A percentile compares a stretch with the other conserved stretches of the same genome.
phyloP scores from a whole-genome alignment of 2,329 filamentous ascomycete species.

The Onygenales sp. region DNA sequence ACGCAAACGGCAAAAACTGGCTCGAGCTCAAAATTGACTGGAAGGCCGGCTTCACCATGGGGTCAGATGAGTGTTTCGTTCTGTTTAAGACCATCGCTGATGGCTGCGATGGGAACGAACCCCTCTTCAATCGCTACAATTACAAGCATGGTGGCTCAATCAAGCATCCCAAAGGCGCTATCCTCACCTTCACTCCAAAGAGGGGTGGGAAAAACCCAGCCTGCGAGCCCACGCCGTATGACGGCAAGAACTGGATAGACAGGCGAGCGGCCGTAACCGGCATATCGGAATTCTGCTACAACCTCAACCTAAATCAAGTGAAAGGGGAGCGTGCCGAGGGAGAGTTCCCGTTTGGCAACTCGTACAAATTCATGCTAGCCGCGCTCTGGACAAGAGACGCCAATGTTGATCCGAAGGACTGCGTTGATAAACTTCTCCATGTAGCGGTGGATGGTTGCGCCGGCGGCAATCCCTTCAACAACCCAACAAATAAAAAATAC shows the following conservation, averaged over 20 bases:
- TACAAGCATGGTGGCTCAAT: not conserved
- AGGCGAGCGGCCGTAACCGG: not conserved
- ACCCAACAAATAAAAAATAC: not conserved
- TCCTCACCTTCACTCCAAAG: not conserved
- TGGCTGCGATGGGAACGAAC: not conserved
- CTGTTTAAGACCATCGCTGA: not conserved
- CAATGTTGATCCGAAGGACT: not conserved
- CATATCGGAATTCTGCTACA: not conserved
- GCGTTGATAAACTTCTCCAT: not conserved
- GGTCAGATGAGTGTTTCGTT: not conserved
- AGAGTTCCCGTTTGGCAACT: not conserved
- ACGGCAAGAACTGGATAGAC: not conserved
- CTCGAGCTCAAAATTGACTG: not conserved
- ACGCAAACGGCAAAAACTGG: not conserved
- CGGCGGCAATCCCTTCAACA: not conserved
- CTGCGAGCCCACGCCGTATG: not conserved
- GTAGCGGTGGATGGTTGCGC: not conserved
- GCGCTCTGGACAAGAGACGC: not conserved
- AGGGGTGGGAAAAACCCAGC: not conserved
- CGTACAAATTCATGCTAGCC: not conserved
- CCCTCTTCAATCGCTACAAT: not conserved
- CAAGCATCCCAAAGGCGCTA: not conserved
- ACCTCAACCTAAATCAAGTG: not conserved
- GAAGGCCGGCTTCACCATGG: not conserved
- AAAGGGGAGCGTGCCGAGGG: not conserved